Evolutionary conservation across 805 yeast species (phyloP), one percentile per base, ranked within the genome.

Genomic region (Metschnikowia peoriensis): DNA sequence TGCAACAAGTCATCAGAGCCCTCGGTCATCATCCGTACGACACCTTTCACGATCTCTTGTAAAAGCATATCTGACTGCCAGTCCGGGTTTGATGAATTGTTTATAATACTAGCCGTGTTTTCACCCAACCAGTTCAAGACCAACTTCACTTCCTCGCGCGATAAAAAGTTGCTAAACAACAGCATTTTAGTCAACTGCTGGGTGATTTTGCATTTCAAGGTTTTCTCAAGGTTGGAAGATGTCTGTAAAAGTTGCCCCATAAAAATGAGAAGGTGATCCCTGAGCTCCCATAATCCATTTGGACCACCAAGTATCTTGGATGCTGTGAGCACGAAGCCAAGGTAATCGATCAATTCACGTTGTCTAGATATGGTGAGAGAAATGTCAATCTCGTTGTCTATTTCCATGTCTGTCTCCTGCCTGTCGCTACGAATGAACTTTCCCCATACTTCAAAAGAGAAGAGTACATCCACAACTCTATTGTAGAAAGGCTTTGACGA

Each of bases 231-330:
- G 35, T 76, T 78, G 0, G 96, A 83, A 0, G 88, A 78, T 0
- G 86, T 78, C 64, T 86, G 80, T 46, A 92, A 73, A 6, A 89
- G 77, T 61, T 82, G 85, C n/a, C 91, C 83, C 58, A 89, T 66
- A 41, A 86, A 71, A 49, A 84, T 81, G 32, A 91, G 68, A 14
- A 92, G 71, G 39, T 83, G 83, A 61, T 91, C 96, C 55, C 87
- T 84, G 65, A 71, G 80, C 7, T 65, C 58, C 14, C 67, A 58
- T 47, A 88, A 65, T 8, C 75, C 67, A 54, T 77, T 79, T 22
- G 56, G 56, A 39, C 60, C 32, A 46, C 57, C 46, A 50, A 60
- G 47, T 56, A 64, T 22, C 28, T 78, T 78, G 52, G 69, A 67
- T 1, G 73, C 66, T n/a, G 62, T 61, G 16, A 88, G 72, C 54